phyloP scores from a whole-genome alignment of 306 rosid species.

The Pueraria montana region DNA sequence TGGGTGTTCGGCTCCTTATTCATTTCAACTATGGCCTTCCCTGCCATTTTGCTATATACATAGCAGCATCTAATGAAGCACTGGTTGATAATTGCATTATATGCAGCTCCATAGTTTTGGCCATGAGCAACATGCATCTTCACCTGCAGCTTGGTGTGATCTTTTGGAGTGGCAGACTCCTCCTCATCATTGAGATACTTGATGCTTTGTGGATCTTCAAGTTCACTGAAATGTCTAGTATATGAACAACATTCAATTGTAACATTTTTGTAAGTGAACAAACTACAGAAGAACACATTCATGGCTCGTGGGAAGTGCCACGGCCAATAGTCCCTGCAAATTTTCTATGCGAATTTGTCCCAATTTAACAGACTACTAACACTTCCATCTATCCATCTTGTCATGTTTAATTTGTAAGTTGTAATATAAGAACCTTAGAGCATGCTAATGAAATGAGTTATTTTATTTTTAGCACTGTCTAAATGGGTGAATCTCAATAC shows the following conservation, averaged over 20 bases:
- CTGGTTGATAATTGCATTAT: neutral
- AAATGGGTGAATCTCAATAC: neutral
- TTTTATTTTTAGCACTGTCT: neutral
- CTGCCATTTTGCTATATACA: no score
- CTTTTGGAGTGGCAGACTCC: neutral
- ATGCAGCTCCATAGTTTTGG: neutral
- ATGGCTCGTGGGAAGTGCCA: constrained; percentile 24
- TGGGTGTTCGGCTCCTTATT: neutral
- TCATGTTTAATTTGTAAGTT: neutral
- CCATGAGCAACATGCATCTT: constrained; percentile 13
- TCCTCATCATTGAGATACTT: neutral
- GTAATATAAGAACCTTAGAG: neutral
- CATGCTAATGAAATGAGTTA: neutral
- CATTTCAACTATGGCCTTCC: constrained; percentile 23
- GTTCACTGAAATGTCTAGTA: neutral
- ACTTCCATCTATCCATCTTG: neutral
- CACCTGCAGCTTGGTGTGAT: neutral
- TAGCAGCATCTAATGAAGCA: no score
- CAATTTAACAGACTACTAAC: neutral
- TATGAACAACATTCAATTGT: neutral
- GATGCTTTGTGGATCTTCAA: neutral
- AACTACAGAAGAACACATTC: constrained; percentile 10
- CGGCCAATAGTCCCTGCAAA: neutral
- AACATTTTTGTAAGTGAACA: neutral
- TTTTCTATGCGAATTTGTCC: neutral